phyloP scores from a whole-genome alignment of 1,284 basidiomycete genomes.

The Ustilago vetiveriae region DNA sequence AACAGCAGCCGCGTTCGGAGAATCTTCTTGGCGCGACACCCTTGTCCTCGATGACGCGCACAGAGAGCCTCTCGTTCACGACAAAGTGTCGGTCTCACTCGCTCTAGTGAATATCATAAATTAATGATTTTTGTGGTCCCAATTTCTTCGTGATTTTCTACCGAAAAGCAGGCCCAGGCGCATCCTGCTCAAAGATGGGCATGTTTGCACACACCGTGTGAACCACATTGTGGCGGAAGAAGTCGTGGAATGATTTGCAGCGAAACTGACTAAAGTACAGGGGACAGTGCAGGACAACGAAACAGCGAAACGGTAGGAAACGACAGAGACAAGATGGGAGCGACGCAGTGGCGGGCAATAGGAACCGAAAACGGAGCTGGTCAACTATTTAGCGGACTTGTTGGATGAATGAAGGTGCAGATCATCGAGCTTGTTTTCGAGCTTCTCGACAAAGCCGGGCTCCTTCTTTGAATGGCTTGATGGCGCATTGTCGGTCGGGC shows the following conservation, averaged over 20 bases:
- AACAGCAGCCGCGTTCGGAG: too few species aligned
- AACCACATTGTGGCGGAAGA: too few species aligned
- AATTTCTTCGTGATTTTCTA: neutral
- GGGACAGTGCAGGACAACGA: neutral
- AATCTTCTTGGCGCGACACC: neutral
- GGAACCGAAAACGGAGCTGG: neutral
- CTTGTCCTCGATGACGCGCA: neutral
- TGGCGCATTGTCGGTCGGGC: neutral
- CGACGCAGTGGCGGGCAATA: too few species aligned
- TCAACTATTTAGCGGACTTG: conserved; percentile 16
- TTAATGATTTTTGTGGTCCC: neutral
- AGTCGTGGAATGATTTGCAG: neutral
- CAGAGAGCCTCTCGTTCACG: too few species aligned
- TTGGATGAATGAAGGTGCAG: conserved; percentile 16
- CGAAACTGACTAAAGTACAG: neutral
- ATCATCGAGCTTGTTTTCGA: conserved; percentile 27
- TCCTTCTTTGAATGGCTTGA: conserved; percentile 4
- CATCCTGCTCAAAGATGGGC: too few species aligned
- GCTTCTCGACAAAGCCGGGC: conserved; percentile 24
- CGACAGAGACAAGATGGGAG: neutral
- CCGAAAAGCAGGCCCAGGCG: too few species aligned
- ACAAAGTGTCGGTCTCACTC: neutral
- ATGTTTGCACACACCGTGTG: too few species aligned
- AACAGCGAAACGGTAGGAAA: neutral
- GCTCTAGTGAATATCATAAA: too few species aligned